A percentile compares a stretch with the other conserved stretches of the same genome.
Evolutionary conservation across 2,329 filamentous ascomycete genomes (phyloP).

Genomic region (Macrophomina pseudophaseolina): DNA sequence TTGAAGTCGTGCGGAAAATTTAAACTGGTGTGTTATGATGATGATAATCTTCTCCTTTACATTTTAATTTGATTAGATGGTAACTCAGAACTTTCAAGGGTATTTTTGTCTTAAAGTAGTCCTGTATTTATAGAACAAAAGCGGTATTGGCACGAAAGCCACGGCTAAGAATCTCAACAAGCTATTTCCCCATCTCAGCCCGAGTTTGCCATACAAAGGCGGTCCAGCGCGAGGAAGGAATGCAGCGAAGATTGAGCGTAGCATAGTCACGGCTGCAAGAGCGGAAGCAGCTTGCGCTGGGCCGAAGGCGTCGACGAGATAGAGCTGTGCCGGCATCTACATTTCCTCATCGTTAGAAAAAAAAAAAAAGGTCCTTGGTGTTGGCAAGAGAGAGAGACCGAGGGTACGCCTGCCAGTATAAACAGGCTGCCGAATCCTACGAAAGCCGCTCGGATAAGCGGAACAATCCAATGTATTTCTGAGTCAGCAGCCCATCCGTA

Average conservation of each 20-base stretch:
- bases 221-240: constrained; percentile 63
- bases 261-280: constrained; percentile 66
- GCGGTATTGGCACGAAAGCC: constrained; percentile 56
- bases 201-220: constrained; percentile 64
- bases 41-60: too few relatives aligned
- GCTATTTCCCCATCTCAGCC: constrained; percentile 65
- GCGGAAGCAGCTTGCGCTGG: constrained; percentile 59
- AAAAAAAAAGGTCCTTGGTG: neutral
- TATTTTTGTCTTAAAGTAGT: constrained; percentile 48
- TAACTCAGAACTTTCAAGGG: neutral
- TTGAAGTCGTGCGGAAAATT: too few relatives aligned
- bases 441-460: neutral
- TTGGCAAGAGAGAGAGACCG: neutral
- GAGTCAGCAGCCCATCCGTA: constrained; percentile 42
- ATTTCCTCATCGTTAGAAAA: constrained; percentile 11
- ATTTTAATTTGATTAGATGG: neutral
- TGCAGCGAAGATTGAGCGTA: constrained; percentile 61
- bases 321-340: constrained; percentile 54
- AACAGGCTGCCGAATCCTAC: neutral
- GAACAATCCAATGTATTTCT: neutral
- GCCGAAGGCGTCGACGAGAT: constrained; percentile 67
- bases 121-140: constrained; percentile 73
- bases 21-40: too few relatives aligned
- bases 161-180: constrained; percentile 59
- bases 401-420: neutral